These are phyloP conservation scores for Phytophthora capsici DNA, from an alignment of 352 stramenopile genomes.

Conservation along the genomic window DNA sequence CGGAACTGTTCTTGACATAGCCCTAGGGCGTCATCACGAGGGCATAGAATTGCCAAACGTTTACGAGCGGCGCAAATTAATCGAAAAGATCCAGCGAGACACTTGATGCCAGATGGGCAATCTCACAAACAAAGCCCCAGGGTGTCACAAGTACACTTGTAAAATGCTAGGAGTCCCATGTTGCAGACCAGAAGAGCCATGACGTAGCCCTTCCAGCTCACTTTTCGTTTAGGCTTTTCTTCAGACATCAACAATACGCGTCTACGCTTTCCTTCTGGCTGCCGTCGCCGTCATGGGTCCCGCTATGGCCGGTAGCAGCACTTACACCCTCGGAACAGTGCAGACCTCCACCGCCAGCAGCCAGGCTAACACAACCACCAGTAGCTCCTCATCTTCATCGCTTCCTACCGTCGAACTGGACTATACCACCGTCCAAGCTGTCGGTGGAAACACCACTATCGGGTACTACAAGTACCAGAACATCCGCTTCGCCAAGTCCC, in stretches of 20 bases:
- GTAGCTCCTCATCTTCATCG: conserved; percentile 3
- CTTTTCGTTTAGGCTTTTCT: background rate
- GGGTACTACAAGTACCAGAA: conserved; percentile 47
- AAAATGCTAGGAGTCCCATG: too few relatives aligned
- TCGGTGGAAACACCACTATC: conserved; percentile 30
- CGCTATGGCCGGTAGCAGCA: conserved; percentile 5
- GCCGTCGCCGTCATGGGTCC: conserved; percentile 5
- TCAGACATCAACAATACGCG: conserved; percentile 8
- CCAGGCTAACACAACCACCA: background rate
- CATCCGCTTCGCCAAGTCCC: conserved; percentile 35
- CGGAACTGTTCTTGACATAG: too few relatives aligned
- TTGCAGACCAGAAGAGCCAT: too few relatives aligned
- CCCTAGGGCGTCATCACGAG: background rate
- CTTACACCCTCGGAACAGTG: background rate
- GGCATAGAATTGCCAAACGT: background rate
- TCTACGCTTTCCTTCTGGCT: conserved; percentile 18
- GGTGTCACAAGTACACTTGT: background rate
- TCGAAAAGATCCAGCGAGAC: background rate
- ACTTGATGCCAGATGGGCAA: background rate
- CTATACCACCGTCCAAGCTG: conserved; percentile 34
- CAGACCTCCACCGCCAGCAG: background rate
- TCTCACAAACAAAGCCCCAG: background rate
- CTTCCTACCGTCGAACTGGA: conserved; percentile 29
- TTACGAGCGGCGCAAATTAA: background rate
- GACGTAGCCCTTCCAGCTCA: background rate